Conservation (phyloP, 2,329 filamentous ascomycete species). For the Corniculantispora saksenae region DNA sequence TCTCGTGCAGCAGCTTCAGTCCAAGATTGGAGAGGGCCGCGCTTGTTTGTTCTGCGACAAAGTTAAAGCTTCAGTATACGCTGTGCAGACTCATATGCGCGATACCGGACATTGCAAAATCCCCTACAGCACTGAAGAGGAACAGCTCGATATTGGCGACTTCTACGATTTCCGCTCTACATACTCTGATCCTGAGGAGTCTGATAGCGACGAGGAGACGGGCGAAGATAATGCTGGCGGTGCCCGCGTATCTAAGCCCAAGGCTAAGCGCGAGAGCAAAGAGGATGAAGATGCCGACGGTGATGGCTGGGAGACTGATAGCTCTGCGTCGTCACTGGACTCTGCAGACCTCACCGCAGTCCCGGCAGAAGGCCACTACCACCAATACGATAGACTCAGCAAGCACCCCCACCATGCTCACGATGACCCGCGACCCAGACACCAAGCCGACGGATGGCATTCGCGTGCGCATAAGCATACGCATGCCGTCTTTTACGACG, state of each 20-base stretch:
- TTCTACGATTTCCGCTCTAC: conserved; percentile 97
- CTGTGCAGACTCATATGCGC: conserved; percentile 93
- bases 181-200: conserved; percentile 79
- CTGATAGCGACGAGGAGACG: conserved; percentile 55
- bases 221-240: conserved; percentile 63
- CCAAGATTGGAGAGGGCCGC: conserved; percentile 76
- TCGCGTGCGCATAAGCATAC: conserved; percentile 76
- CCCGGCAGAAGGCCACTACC: conserved; percentile 69
- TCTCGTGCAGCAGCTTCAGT: conserved; percentile 73
- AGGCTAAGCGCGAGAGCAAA: conserved; percentile 49
- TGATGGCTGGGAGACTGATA: conserved; percentile 95
- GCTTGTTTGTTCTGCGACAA: conserved; percentile 91
- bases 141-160: conserved; percentile 91
- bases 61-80: conserved; percentile 73
- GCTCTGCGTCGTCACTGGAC: conserved; percentile 82
- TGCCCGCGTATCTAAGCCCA: conserved; percentile 54
- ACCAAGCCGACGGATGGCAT: conserved; percentile 75
- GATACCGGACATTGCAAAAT: conserved; percentile 98
- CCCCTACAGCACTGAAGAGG: conserved; percentile 81
- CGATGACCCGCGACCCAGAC: conserved; percentile 70
- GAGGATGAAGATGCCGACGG: conserved; percentile 58
- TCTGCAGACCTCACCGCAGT: conserved; percentile 81
- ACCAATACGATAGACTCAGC: conserved; percentile 71
- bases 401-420: conserved; percentile 76
- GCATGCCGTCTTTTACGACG: conserved; percentile 82